A percentile compares a stretch with the other conserved stretches of the same genome.
These are phyloP conservation scores for Cryptosporidium sp. DNA, from an alignment of 169 alveolate species.

Conservation along the genomic window DNA sequence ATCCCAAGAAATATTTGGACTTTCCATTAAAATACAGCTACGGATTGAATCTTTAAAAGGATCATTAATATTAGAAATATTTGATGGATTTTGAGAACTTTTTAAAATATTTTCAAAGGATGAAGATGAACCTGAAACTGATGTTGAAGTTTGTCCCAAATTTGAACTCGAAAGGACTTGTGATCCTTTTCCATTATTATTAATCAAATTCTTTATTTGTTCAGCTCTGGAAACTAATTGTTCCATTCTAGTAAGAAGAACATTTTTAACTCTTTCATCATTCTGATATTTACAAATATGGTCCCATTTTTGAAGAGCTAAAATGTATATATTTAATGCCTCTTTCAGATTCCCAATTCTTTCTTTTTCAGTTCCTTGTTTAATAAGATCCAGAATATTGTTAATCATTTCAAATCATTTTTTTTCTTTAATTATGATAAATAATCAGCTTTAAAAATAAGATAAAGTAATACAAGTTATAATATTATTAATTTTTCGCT, in stretches of 20 bases:
- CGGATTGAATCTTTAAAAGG: constrained; percentile 80
- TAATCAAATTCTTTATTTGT: constrained; percentile 30
- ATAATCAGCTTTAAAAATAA: neutral
- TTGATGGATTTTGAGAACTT: neutral
- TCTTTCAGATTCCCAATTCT: constrained; percentile 66
- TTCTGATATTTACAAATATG: constrained; percentile 62
- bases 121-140: too few relatives aligned
- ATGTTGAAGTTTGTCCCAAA: neutral
- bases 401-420: constrained; percentile 39
- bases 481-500: neutral
- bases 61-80: constrained; percentile 22
- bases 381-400: constrained; percentile 58
- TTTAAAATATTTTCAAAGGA: neutral
- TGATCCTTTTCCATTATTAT: constrained; percentile 1
- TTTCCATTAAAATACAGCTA: constrained; percentile 87
- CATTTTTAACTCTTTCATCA: constrained; percentile 53
- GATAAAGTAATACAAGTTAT: neutral
- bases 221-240: constrained; percentile 71
- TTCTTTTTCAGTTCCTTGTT: constrained; percentile 76
- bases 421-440: neutral
- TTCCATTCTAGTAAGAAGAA: constrained; percentile 63
- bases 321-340: constrained; percentile 66
- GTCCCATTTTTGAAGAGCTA: constrained; percentile 73
- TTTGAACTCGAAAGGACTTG: neutral
- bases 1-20: constrained; percentile 94